Percentiles rank a stretch among this genome's conserved stretches.
phyloP scores from a whole-genome alignment of 345 rosid genomes.

The Sonneratia caseolaris region DNA sequence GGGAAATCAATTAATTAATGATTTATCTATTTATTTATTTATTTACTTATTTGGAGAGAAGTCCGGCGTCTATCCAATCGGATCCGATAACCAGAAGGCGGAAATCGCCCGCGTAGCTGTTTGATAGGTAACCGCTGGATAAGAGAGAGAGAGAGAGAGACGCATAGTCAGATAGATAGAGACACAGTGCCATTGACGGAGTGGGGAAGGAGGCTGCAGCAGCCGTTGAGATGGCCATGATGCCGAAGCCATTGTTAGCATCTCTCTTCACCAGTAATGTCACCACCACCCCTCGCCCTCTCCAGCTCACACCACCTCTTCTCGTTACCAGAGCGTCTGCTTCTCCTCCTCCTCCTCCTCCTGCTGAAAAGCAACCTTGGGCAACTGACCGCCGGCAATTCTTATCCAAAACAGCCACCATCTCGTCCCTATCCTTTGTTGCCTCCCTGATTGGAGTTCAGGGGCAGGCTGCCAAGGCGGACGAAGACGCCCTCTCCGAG shows the following conservation, averaged over 20 bases:
- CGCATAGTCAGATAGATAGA: neutral
- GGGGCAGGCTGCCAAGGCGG: conserved; percentile 7
- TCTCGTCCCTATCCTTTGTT: conserved; percentile 10
- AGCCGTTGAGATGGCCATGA: conserved; percentile 20
- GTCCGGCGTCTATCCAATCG: conserved; percentile 4
- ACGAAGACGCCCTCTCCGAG: conserved; percentile 51
- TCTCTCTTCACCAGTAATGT: conserved; percentile 14
- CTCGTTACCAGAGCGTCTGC: conserved; percentile 4
- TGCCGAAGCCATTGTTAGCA: conserved; percentile 26
- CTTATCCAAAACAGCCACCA: conserved; percentile 10
- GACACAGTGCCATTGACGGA: neutral
- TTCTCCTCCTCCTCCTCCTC: neutral
- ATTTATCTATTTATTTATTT: no score
- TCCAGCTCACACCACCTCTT: conserved; percentile 6
- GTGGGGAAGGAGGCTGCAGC: neutral
- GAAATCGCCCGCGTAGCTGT: conserved; percentile 28
- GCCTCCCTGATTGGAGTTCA: conserved; percentile 5
- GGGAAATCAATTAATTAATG: no score
- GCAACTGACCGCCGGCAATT: conserved; percentile 10
- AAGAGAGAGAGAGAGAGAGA: conserved; percentile 13
- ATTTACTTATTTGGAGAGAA: neutral
- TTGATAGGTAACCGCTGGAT: conserved; percentile 20
- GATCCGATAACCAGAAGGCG: conserved; percentile 10
- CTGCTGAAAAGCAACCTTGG: neutral
- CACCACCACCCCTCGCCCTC: conserved; percentile 9